Conservation (phyloP, 768 basidiomycete genomes). For the Suillus subalutaceus region DNA sequence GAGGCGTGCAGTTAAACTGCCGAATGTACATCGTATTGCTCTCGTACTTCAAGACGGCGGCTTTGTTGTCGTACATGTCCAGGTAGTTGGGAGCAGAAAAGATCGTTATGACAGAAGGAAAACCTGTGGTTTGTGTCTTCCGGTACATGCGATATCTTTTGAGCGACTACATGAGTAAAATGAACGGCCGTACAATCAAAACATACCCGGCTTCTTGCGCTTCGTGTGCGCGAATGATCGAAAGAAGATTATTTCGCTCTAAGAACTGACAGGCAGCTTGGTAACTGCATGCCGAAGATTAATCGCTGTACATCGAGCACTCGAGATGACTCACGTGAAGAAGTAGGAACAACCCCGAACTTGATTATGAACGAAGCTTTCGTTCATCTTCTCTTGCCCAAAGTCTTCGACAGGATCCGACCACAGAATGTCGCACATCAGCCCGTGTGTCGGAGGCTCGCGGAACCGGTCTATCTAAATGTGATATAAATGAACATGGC, state of each 20-base stretch:
- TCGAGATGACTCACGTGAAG: slow-evolving; percentile 61
- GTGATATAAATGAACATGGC: background rate
- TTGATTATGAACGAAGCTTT: slow-evolving; percentile 93
- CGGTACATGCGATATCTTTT: slow-evolving; percentile 95
- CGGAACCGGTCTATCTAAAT: slow-evolving; percentile 94
- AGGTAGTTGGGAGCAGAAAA: slow-evolving; percentile 98
- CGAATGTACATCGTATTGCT: slow-evolving; percentile 70
- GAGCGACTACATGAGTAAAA: slow-evolving; percentile 3
- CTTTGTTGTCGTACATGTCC: slow-evolving; percentile 99
- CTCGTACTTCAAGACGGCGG: slow-evolving; percentile 86
- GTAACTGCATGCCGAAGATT: slow-evolving; percentile 57
- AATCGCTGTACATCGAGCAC: background rate
- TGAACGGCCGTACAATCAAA: slow-evolving; percentile 31
- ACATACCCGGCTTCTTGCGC: slow-evolving; percentile 96
- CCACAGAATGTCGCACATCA: slow-evolving; percentile 99
- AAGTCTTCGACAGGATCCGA: slow-evolving; percentile 98
- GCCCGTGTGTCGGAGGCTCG: slow-evolving; percentile 94
- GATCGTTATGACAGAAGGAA: slow-evolving; percentile 99
- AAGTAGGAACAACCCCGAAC: slow-evolving; percentile 98
- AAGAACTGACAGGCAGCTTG: slow-evolving; percentile 97
- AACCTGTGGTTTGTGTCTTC: slow-evolving; percentile 96
- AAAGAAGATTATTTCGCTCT: slow-evolving; percentile 94
- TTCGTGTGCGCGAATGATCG: slow-evolving; percentile 97
- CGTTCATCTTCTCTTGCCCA: slow-evolving; percentile 88
- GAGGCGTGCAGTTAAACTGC: slow-evolving; percentile 86